phyloP scores from a whole-genome alignment of 1,284 basidiomycete species.

The Schizopora paradoxa region DNA sequence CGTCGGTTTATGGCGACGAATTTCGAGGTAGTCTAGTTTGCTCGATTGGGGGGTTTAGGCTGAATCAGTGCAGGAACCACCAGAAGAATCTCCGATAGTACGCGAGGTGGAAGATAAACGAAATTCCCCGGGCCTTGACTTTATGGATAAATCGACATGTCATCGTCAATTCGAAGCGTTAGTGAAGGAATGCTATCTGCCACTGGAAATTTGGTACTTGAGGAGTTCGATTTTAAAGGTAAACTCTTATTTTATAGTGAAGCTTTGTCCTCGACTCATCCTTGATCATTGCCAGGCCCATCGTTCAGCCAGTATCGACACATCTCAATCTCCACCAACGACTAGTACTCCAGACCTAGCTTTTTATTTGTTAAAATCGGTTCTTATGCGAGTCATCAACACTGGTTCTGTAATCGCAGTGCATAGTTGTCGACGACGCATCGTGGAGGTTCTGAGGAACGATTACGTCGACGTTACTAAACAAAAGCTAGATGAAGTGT shows the following conservation, averaged over 20 bases:
- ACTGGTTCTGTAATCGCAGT: slow-evolving; percentile 64
- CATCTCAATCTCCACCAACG: slow-evolving; percentile 52
- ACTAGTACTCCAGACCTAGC: slow-evolving; percentile 87
- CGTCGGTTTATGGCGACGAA: slow-evolving; percentile 79
- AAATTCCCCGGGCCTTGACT: slow-evolving; percentile 25
- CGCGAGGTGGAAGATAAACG: no score
- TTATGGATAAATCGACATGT: slow-evolving; percentile 50
- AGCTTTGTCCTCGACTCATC: slow-evolving; percentile 2
- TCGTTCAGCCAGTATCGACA: slow-evolving; percentile 60
- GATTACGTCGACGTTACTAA: slow-evolving; percentile 78
- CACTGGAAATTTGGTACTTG: slow-evolving; percentile 90
- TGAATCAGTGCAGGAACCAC: no score
- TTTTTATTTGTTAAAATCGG: slow-evolving; percentile 88
- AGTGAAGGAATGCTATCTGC: slow-evolving; percentile 74
- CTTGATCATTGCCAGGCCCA: slow-evolving; percentile 49
- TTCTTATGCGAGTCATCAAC: slow-evolving; percentile 69
- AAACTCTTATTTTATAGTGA: slow-evolving; percentile 14
- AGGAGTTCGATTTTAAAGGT: slow-evolving; percentile 88
- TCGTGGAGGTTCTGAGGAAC: slow-evolving; percentile 71
- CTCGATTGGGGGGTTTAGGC: no score
- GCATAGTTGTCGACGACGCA: slow-evolving; percentile 50
- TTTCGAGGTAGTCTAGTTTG: no score
- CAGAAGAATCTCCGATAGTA: no score
- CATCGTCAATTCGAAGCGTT: slow-evolving; percentile 64
- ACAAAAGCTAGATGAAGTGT: slow-evolving; percentile 84